Evolutionary conservation across 208 protist species (phyloP).

Genomic region (Lotmaria passim): DNA sequence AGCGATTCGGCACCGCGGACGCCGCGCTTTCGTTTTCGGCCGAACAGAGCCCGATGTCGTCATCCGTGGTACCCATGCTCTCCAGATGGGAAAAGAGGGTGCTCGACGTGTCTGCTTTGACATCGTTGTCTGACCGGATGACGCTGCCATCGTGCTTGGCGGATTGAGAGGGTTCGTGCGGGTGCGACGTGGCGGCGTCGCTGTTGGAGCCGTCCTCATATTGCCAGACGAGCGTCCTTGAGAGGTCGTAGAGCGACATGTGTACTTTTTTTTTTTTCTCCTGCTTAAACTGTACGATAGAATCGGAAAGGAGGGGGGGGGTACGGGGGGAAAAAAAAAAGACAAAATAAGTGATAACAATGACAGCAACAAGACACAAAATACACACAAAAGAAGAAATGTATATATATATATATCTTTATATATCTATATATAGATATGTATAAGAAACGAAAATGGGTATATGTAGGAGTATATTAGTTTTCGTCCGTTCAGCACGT

Average conservation of each 20-base stretch:
- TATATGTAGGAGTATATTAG: too few species aligned
- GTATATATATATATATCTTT: too few species aligned
- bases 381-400: background rate
- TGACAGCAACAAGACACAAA: background rate
- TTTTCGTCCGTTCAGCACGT: too few species aligned
- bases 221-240: constrained; percentile 11
- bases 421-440: too few species aligned
- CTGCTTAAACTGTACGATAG: too few species aligned
- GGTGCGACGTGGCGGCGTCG: background rate
- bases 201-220: too few species aligned
- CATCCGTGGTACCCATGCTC: background rate
- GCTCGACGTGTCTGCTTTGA: background rate
- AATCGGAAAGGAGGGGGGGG: background rate
- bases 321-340: background rate
- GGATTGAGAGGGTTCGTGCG: background rate
- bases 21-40: background rate
- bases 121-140: background rate
- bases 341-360: background rate
- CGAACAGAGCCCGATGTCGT: background rate
- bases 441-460: too few species aligned
- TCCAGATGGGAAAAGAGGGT: background rate
- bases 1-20: background rate
- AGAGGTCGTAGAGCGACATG: constrained; percentile 9
- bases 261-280: too few species aligned
- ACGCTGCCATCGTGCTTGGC: background rate